phyloP scores from a whole-genome alignment of 306 rosid genomes.

The Abrus pulchellus region DNA sequence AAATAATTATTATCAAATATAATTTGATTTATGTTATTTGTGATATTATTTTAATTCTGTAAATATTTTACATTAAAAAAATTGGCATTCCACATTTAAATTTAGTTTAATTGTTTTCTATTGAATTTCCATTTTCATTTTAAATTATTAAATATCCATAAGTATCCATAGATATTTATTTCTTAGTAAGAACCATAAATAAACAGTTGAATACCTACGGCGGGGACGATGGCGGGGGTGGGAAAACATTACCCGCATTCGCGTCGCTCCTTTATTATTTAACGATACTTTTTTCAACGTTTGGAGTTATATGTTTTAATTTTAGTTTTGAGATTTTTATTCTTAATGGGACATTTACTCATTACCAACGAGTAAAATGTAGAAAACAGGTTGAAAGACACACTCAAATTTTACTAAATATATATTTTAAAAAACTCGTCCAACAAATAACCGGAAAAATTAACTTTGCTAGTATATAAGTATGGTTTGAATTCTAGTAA shows the following conservation, averaged over 20 bases:
- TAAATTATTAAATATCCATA: not conserved
- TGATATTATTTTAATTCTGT: too few species aligned
- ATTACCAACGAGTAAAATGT: not conserved
- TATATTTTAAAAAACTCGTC: too few species aligned
- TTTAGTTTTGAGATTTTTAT: not conserved
- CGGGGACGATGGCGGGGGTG: not conserved
- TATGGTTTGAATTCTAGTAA: too few species aligned
- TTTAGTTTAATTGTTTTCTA: not conserved
- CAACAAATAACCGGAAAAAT: too few species aligned
- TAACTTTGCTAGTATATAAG: too few species aligned
- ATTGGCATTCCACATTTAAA: not conserved
- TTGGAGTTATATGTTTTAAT: not conserved
- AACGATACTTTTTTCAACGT: not conserved
- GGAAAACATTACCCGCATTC: too few species aligned
- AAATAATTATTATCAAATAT: not conserved
- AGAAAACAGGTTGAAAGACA: not conserved
- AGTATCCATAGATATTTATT: not conserved
- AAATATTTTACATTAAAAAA: too few species aligned
- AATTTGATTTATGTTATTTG: not conserved
- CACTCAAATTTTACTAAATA: slow-evolving; percentile 2
- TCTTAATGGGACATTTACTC: too few species aligned
- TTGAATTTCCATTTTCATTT: not conserved
- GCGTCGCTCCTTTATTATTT: not conserved
- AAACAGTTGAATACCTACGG: not conserved
- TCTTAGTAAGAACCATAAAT: not conserved